These are phyloP conservation scores for Pezicula carpinea DNA, from an alignment of 2,329 filamentous ascomycete species.

Conservation along the genomic window DNA sequence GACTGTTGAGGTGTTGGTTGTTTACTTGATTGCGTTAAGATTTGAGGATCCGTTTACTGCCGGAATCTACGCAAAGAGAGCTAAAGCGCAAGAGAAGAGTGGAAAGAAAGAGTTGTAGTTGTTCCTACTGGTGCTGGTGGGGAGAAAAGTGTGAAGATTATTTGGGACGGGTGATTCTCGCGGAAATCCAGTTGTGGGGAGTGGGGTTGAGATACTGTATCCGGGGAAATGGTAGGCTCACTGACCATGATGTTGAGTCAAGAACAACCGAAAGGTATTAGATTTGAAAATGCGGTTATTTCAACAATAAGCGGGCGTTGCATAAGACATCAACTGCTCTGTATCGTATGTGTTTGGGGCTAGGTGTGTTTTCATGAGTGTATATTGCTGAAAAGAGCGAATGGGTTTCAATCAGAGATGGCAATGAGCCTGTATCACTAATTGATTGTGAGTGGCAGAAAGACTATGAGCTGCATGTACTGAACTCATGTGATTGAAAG, in stretches of 20 bases:
- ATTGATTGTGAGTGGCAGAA: too few relatives aligned
- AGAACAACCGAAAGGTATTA: slow-evolving; percentile 2
- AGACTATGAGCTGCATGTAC: too few relatives aligned
- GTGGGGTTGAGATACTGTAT: background rate
- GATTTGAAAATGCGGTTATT: slow-evolving; percentile 9
- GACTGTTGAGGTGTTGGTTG: slow-evolving; percentile 67
- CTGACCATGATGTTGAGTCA: background rate
- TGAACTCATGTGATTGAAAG: too few relatives aligned
- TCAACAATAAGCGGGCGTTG: slow-evolving; percentile 22
- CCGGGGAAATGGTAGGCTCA: background rate
- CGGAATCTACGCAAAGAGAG: slow-evolving; percentile 86
- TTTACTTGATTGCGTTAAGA: slow-evolving; percentile 75
- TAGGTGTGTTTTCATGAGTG: too few relatives aligned
- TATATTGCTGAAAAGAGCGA: too few relatives aligned
- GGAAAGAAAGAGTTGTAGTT: slow-evolving; percentile 24
- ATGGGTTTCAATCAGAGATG: too few relatives aligned
- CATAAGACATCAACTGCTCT: slow-evolving; percentile 26
- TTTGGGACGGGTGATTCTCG: too few relatives aligned
- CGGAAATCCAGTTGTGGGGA: background rate
- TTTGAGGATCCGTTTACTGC: slow-evolving; percentile 95
- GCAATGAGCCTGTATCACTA: too few relatives aligned
- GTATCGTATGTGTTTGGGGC: slow-evolving; percentile 16
- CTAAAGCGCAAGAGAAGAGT: slow-evolving; percentile 46
- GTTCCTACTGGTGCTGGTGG: background rate
- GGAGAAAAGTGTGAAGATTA: too few relatives aligned